phyloP scores from a whole-genome alignment of 78 protist genomes.

The Isochrysis galbana region DNA sequence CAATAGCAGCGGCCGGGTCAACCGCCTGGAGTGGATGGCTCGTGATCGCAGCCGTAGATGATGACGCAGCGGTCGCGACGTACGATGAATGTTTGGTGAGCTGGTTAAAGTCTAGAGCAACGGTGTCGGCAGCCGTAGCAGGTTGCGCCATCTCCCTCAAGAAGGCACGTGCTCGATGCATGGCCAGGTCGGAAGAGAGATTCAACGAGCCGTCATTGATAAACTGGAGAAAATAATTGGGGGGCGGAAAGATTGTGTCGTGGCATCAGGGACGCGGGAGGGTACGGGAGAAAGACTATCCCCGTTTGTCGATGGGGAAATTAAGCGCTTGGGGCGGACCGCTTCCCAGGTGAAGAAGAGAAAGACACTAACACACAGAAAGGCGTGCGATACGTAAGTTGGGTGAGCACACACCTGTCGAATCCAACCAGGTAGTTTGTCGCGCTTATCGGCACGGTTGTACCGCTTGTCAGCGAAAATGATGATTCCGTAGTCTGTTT shows the following conservation, averaged over 20 bases:
- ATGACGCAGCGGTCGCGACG: background rate
- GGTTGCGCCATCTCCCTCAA: conserved; percentile 41
- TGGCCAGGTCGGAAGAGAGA: conserved; percentile 48
- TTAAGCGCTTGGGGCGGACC: too few relatives aligned
- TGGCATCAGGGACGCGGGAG: too few relatives aligned
- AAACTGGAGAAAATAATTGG: too few relatives aligned
- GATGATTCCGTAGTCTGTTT: conserved; percentile 97
- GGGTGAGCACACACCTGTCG: background rate
- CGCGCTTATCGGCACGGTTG: conserved; percentile 57
- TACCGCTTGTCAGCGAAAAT: conserved; percentile 90
- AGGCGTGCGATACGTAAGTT: background rate
- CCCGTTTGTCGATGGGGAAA: too few relatives aligned
- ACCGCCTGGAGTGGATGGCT: background rate
- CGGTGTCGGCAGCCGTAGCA: background rate
- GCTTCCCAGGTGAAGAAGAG: too few relatives aligned
- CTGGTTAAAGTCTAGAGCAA: background rate
- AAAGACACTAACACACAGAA: too few relatives aligned
- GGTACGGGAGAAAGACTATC: too few relatives aligned
- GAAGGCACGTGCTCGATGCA: background rate
- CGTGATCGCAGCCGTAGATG: background rate
- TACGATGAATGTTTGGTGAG: background rate
- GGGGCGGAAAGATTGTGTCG: background rate
- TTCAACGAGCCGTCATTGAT: conserved; percentile 27
- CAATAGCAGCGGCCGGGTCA: too few relatives aligned
- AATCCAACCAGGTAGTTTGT: conserved; percentile 81